Evolutionary conservation across 1,139 yeast species (phyloP).

Genomic region (Pichia sp.): DNA sequence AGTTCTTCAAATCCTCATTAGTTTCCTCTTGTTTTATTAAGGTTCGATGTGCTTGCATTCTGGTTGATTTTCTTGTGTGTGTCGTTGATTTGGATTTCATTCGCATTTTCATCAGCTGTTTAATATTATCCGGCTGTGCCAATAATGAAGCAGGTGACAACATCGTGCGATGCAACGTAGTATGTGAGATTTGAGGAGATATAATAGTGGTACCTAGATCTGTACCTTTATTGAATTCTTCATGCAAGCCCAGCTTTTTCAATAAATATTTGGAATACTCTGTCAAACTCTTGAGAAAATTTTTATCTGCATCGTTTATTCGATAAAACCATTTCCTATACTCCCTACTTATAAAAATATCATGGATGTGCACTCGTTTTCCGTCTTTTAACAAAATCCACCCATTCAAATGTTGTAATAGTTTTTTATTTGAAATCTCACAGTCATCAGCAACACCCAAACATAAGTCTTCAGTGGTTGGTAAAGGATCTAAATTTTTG

Average conservation of each 20-base stretch:
- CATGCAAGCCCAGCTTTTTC: slow-evolving; percentile 4
- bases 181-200: slow-evolving; percentile 2
- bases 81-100: background rate
- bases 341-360: slow-evolving; percentile 17
- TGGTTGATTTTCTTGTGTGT: background rate
- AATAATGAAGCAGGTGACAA: slow-evolving; percentile 9
- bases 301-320: slow-evolving; percentile 9
- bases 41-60: background rate
- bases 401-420: slow-evolving; percentile 12
- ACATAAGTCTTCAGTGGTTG: slow-evolving; percentile 8
- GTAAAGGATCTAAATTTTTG: slow-evolving; percentile 21
- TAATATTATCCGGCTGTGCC: slow-evolving; percentile 7
- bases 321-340: slow-evolving; percentile 9
- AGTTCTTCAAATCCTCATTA: background rate
- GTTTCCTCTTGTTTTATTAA: background rate
- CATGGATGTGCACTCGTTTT: slow-evolving; percentile 21
- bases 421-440: background rate
- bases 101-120: slow-evolving; percentile 7
- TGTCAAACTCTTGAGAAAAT: slow-evolving; percentile 11
- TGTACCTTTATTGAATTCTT: slow-evolving; percentile 9
- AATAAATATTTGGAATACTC: slow-evolving; percentile 14
- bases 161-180: slow-evolving; percentile 2
- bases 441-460: slow-evolving; percentile 9
- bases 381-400: slow-evolving; percentile 15
- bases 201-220: background rate